These are phyloP conservation scores for Dactylellina drechsleri DNA, from an alignment of 2,329 filamentous ascomycete genomes.

Conservation along the genomic window DNA sequence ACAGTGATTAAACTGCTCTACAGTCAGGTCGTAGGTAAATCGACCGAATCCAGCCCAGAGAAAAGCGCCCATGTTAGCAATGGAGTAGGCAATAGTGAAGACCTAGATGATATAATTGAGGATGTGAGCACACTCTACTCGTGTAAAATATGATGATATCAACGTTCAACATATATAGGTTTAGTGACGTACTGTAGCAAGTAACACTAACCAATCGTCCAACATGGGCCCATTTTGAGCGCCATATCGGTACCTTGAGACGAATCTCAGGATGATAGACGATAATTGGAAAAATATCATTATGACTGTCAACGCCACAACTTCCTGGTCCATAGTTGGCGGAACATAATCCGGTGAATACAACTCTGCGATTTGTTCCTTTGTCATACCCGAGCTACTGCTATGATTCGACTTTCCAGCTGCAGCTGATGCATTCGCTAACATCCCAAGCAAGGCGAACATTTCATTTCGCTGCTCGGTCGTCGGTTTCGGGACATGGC, in stretches of 20 bases:
- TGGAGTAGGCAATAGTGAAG: constrained; percentile 27
- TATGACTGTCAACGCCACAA: constrained; percentile 23
- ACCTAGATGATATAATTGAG: constrained; percentile 8
- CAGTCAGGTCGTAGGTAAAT: constrained; percentile 37
- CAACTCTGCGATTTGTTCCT: constrained; percentile 25
- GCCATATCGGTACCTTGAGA: constrained; percentile 40
- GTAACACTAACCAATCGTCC: constrained; percentile 50
- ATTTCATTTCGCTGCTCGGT: constrained; percentile 44
- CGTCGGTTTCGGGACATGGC: constrained; percentile 50
- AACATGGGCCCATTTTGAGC: constrained; percentile 26
- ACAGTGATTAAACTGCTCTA: constrained; percentile 39
- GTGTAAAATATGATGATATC: background rate
- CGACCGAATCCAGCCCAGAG: constrained; percentile 48
- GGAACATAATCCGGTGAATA: constrained; percentile 45
- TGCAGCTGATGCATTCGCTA: constrained; percentile 26
- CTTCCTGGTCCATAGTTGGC: constrained; percentile 36
- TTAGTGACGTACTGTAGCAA: constrained; percentile 36
- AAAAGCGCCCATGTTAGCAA: constrained; percentile 43
- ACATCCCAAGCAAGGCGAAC: constrained; percentile 26
- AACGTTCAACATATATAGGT: background rate
- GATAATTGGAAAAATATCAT: constrained; percentile 37
- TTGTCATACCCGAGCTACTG: constrained; percentile 8
- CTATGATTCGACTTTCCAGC: background rate
- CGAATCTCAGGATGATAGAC: constrained; percentile 41
- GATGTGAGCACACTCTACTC: background rate